Percentiles rank a stretch among this genome's conserved stretches.
These are phyloP conservation scores for Lactifluus volemus DNA, from an alignment of 768 basidiomycete genomes.

Conservation along the genomic window DNA sequence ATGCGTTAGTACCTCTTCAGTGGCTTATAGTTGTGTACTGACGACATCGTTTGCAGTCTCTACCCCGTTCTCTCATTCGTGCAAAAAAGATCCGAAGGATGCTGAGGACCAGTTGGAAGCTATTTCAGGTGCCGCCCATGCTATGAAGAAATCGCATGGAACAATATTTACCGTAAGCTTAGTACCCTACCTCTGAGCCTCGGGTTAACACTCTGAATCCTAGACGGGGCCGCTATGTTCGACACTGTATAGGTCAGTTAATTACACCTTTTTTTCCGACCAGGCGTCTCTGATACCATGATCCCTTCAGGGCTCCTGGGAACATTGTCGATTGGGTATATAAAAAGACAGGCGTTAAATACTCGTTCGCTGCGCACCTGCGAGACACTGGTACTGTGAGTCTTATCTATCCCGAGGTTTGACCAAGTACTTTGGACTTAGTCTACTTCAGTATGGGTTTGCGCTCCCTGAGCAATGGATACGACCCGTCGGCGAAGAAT, in stretches of 20 bases:
- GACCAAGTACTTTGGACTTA: not conserved
- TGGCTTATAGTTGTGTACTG: not conserved
- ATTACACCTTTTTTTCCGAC: not conserved
- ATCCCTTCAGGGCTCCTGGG: conserved; percentile 39
- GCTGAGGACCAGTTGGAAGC: conserved; percentile 73
- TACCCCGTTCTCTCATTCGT: conserved; percentile 69
- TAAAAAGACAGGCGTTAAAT: conserved; percentile 46
- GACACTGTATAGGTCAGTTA: conserved; percentile 35
- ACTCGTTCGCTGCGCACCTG: conserved; percentile 54
- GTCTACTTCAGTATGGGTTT: conserved; percentile 58
- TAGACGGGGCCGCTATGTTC: conserved; percentile 41
- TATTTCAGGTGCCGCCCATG: conserved; percentile 53
- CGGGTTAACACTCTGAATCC: not conserved
- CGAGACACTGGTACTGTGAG: conserved; percentile 64
- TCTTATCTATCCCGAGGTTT: conserved; percentile 1
- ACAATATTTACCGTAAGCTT: conserved; percentile 42
- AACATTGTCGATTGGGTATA: conserved; percentile 66
- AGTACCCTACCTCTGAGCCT: not conserved
- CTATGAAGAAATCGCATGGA: conserved; percentile 47
- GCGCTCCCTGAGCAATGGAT: conserved; percentile 64
- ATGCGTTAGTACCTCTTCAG: conserved; percentile 39
- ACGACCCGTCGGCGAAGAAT: conserved; percentile 73
- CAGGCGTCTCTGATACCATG: conserved; percentile 8
- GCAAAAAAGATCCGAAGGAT: conserved; percentile 52
- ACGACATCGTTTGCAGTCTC: conserved; percentile 40